Evolutionary conservation across 164 flowering plant species (phyloP).

Genomic region (Dillenia suffruticosa): DNA sequence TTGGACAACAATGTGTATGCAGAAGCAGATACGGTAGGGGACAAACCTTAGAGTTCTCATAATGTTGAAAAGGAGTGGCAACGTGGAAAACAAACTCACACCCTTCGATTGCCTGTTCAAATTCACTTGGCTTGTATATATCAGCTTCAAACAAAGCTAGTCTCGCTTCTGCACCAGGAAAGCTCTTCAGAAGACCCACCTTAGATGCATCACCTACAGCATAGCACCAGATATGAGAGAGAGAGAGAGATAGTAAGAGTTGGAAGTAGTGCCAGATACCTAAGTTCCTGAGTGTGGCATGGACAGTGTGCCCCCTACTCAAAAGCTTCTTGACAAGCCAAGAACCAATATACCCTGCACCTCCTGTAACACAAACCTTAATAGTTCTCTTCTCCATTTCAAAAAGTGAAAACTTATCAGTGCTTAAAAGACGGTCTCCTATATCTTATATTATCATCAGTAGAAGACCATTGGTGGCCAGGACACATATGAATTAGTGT

Average conservation of each 20-base stretch:
- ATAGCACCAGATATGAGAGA: neutral
- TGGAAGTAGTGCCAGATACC: conserved; percentile 13
- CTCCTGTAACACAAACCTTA: conserved; percentile 57
- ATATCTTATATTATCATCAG: too few relatives aligned
- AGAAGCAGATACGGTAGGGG: neutral
- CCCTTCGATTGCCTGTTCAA: conserved; percentile 36
- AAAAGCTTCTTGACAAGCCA: conserved; percentile 42
- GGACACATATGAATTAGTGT: too few relatives aligned
- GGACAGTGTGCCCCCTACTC: conserved; percentile 42
- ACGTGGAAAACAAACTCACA: conserved; percentile 40
- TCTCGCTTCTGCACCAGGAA: conserved; percentile 32
- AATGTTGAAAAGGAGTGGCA: conserved; percentile 35
- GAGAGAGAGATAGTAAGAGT: conserved; percentile 4
- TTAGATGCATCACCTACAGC: conserved; percentile 29
- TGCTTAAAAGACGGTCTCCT: too few relatives aligned
- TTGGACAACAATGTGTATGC: neutral
- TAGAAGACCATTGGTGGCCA: too few relatives aligned
- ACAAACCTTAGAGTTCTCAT: conserved; percentile 17
- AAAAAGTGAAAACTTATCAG: too few relatives aligned
- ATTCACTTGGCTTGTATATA: conserved; percentile 29
- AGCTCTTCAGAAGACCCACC: conserved; percentile 32
- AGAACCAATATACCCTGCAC: conserved; percentile 53
- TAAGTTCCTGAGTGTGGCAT: conserved; percentile 40
- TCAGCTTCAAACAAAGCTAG: conserved; percentile 43
- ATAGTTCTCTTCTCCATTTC: neutral